Evolutionary conservation across 148 eudicot genomes (phyloP), one percentile per base, ranked within the genome.

Genomic region (Fagopyrum esculentum): DNA sequence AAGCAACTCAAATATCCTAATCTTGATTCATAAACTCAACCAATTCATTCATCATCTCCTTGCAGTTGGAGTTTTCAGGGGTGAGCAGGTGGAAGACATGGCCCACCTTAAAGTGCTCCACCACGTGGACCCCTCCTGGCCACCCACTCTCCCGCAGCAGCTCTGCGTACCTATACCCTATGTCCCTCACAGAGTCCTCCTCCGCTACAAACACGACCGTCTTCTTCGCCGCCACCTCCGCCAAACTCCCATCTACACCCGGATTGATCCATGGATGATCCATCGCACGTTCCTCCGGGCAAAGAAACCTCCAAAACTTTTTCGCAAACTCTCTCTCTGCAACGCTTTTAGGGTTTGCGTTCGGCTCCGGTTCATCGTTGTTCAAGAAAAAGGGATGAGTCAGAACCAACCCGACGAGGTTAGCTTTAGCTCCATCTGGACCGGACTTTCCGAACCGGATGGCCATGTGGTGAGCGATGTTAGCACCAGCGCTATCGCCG

Each of bases 401-500:
- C 9, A 86, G 43, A 9, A 64, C 46, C 54, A 84, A 11, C 91
- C 26, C 88, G 1, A 4, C 40, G 2, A 86, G 6, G 1, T 71
- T 77, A 3, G 26, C 26, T 22, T 22, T 22, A 22, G 80, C 9
- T 0, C 40, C 30, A 2, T 5, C 16, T 6, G 0, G 2, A 35
- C 40, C 40, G 40, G 40, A 35, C 64, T 30, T 6, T 60, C 88
- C 86, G 6, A 77, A 83, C 52, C 77, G 75, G 6, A 85, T 46
- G 0, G 73, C 87, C 56, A 86, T 81, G 73, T 87, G 72, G 54
- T 86, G 87, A 6, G 86, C 83, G 10, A 87, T 69, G 26, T 76
- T 89, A 26, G 82, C 93, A 0, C 91, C 93, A 26, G 90, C 78
- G 17, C 91, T 79, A 4, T 88, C 94, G 8, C 94, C 91, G 2